These are phyloP conservation scores for Pulveroboletus sp. DNA, from an alignment of 768 basidiomycete species.

Conservation along the genomic window DNA sequence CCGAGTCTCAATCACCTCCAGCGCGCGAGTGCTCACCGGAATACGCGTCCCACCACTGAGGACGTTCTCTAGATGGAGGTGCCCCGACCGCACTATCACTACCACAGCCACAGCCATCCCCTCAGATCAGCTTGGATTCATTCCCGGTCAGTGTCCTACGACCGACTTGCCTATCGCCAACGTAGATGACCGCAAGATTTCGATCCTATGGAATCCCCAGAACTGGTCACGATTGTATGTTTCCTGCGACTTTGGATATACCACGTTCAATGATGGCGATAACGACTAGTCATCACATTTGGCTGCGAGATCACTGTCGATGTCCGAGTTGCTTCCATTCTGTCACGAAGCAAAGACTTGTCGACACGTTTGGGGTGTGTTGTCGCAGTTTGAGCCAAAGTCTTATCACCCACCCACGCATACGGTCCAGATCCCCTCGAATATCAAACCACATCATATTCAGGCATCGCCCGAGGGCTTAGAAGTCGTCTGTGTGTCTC, in stretches of 20 bases:
- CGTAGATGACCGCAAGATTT: slow-evolving; percentile 55
- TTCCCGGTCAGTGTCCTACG: slow-evolving; percentile 9
- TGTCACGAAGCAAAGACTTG: slow-evolving; percentile 83
- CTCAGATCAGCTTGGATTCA: slow-evolving; percentile 30
- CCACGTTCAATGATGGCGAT: not conserved
- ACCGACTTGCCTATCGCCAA: slow-evolving; percentile 48
- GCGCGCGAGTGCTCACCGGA: not conserved
- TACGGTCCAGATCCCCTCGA: slow-evolving; percentile 60
- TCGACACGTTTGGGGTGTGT: slow-evolving; percentile 77
- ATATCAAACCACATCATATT: slow-evolving; percentile 61
- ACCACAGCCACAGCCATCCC: slow-evolving; percentile 9
- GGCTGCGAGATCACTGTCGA: slow-evolving; percentile 90
- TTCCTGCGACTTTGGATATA: not conserved
- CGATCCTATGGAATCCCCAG: slow-evolving; percentile 68
- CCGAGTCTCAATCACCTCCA: not conserved
- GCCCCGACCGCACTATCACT: slow-evolving; percentile 2
- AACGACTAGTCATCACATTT: slow-evolving; percentile 71
- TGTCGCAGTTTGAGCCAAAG: not conserved
- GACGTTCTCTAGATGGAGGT: not conserved
- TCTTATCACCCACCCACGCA: not conserved
- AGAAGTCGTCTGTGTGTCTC: slow-evolving; percentile 63
- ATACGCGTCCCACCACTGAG: not conserved
- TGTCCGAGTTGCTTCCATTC: slow-evolving; percentile 84
- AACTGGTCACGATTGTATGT: slow-evolving; percentile 77
- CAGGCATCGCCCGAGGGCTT: slow-evolving; percentile 59